Evolutionary conservation across 2,329 filamentous ascomycete species (phyloP), one percentile per base, ranked within the genome.

Genomic region (Arthrobotrys iridis): DNA sequence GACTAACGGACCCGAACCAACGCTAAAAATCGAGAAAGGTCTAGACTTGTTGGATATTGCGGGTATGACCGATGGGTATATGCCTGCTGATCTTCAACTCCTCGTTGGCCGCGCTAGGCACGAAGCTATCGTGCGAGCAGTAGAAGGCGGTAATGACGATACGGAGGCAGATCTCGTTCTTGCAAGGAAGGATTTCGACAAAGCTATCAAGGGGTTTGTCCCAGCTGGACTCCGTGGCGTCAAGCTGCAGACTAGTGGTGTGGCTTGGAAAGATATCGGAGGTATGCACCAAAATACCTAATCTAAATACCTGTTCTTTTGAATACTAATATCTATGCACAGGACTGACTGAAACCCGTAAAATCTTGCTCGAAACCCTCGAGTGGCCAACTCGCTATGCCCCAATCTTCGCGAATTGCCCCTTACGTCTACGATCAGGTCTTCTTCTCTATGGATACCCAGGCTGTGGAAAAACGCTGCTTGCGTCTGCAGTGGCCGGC

Each of bases 341-440:
- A 76, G 72, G 95, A 13, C 85, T 99, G 3, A 87, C 88, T 45
- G 89, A 92, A 79, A 99, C 95, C 0, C 89, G 96, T 2, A 90
- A 93, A 79, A 93, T 92, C n/a, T 86, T 99, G 2, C 87, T 99
- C 6, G 95, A 99, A 83, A 99, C 95, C 0, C 85, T 99, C 2
- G 92, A 97, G 81, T 99, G 99, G 80, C 95, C 95, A 0, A 99
- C 96, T 0, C 97, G 95, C 73, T 99, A 99, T 81, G 95, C 95
- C 0, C 95, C 95, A 0, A 97, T 99, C 77, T 99, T 99, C 80
- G 93, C 93, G 2, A 92, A 96, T 80, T 99, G 95, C 79, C 95
- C 95, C 2, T 87, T 99, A 0, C 91, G 95, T n/a, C 86, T 99
- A 3, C 92, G 95, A 8, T 98, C 94, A 5, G 95, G 95, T 62